Conservation (phyloP, 139 green algal species). For the Tetradesmus lagerheimii region DNA sequence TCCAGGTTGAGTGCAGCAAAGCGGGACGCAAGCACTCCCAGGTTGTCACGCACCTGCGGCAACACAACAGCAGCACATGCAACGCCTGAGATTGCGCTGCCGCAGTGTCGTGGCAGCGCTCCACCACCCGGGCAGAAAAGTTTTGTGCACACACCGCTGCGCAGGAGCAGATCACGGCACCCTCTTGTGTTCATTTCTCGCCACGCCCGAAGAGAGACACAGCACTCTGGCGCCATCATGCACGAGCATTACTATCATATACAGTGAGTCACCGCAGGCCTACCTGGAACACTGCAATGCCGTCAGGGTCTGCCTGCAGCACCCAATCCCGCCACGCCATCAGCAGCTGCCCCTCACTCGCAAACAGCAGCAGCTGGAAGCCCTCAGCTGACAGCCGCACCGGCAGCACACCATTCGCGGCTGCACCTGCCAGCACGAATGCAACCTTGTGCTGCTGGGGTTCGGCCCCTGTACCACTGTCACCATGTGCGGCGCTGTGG, state of each 20-base stretch:
- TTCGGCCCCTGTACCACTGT: too few relatives aligned
- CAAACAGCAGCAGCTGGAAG: background rate
- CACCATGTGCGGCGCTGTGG: too few relatives aligned
- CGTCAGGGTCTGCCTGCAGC: constrained; percentile 68
- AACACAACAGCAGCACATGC: background rate
- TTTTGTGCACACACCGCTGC: too few relatives aligned
- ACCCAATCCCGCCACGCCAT: constrained; percentile 63
- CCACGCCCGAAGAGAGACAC: too few relatives aligned
- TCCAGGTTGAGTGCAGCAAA: constrained; percentile 65
- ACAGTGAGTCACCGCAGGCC: background rate
- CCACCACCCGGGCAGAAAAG: too few relatives aligned
- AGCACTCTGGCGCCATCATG: too few relatives aligned
- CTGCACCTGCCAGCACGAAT: constrained; percentile 47
- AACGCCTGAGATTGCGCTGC: too few relatives aligned
- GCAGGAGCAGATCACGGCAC: too few relatives aligned
- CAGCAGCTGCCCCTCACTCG: constrained; percentile 70
- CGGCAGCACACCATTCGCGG: background rate
- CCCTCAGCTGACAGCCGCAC: background rate
- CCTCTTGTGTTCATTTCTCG: too few relatives aligned
- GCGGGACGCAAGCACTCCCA: constrained; percentile 71
- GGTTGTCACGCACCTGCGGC: constrained; percentile 76
- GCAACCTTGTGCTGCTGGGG: background rate
- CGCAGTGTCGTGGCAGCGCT: too few relatives aligned
- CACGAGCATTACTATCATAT: too few relatives aligned
- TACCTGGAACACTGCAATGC: constrained; percentile 77